Percentiles rank a stretch among this genome's conserved stretches.
phyloP scores from a whole-genome alignment of 164 flowering plant species.

The Vitis rotundifolia region DNA sequence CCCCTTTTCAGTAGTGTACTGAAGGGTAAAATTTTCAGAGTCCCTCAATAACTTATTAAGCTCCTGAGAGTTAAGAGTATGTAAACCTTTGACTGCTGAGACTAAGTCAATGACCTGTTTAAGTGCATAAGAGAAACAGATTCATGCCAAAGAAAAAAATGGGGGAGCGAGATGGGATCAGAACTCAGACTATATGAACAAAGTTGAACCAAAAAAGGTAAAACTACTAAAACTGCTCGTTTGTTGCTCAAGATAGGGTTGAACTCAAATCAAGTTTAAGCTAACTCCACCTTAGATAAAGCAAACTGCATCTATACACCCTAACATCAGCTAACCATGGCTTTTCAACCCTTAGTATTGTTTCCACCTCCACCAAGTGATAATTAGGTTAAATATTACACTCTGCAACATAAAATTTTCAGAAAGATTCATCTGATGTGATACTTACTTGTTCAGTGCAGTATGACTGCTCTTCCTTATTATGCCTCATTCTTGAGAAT shows the following conservation, averaged over 20 bases:
- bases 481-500: constrained; percentile 33
- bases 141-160: not conserved
- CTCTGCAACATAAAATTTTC: not conserved
- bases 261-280: not conserved
- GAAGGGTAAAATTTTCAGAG: constrained; percentile 53
- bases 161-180: not conserved
- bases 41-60: constrained; percentile 68
- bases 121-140: constrained; percentile 12
- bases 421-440: not conserved
- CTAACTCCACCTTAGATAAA: not conserved
- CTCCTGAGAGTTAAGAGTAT: constrained; percentile 65
- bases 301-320: not conserved
- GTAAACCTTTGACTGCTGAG: constrained; percentile 69
- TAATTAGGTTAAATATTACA: not conserved
- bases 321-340: too few relatives aligned
- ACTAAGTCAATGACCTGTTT: constrained; percentile 67
- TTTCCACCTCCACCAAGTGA: not conserved
- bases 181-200: not conserved
- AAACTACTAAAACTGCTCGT: not conserved
- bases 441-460: constrained; percentile 32
- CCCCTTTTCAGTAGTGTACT: constrained; percentile 44
- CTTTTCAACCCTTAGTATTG: not conserved
- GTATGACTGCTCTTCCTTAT: constrained; percentile 33
- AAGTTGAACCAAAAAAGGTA: not conserved
- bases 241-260: not conserved